Base-by-base conservation (phyloP, 495 filamentous ascomycete genomes). In the Barbatosphaeria neglecta region DNA sequence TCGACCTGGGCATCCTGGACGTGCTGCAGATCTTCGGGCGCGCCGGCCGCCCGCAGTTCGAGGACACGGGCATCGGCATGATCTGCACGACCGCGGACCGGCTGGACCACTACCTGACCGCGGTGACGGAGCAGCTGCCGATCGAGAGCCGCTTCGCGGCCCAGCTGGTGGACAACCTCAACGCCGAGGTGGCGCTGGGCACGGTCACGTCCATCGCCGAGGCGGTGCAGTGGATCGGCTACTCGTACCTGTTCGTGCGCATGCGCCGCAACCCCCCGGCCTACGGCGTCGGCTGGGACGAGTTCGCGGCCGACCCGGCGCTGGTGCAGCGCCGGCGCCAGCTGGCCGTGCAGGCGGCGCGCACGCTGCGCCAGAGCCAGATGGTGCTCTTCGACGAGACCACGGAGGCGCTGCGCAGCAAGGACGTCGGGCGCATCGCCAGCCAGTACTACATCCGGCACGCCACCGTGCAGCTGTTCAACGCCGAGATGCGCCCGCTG, bases 11-110 rank as follows among this genome's bases (percentile, higher is more conserved):
- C 9, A 99, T 99, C 52, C 77, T 99, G 4, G 92, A 99, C 61
- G 92, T 99, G 11, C 69, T 99, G 50, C 92, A 99, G 64, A 99
- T 99, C 37, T 99, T 99, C 59, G 92, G 92, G 69, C 87, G 92
- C 72, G 92, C 92, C 51, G 92, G 92, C 72, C 81, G 92, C 60
- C 92, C 92, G 19, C 92, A 99, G 57, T 99, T 94, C 54, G 87
- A 95, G 57, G 90, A 95, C 54, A 84, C 80, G 42, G 92, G 92
- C 67, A 94, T 95, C 53, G 92, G 92, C 35, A 95, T 95, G 68
- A 97, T 99, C 46, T 90, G 86, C 54, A 99, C 92, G 0, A 93
- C 90, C 0, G 79, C 86, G 25, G 92, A 99, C 64, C 95, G 86
- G 61, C 67, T 97, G 7, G 63, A 81, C n/a, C 90, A 99, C 59